Percentiles rank a stretch among this genome's conserved stretches.
Evolutionary conservation across 805 yeast genomes (phyloP).

Genomic region (Ogataea chonburiensis): DNA sequence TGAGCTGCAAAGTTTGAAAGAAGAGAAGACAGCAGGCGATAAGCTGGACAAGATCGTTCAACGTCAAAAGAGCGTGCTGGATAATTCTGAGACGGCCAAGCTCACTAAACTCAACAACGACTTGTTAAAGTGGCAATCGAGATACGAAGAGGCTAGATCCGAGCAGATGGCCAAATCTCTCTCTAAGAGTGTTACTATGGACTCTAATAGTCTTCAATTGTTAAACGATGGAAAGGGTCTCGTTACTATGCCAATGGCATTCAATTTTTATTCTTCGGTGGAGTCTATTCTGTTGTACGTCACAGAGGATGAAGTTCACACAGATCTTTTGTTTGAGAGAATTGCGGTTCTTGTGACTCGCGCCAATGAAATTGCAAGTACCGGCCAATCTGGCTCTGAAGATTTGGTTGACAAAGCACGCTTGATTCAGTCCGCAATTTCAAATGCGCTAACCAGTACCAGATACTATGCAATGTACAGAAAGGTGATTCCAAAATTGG

Average conservation of each 20-base stretch:
- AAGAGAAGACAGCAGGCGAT: conserved; percentile 9
- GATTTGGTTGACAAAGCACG: conserved; percentile 39
- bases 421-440: conserved; percentile 61
- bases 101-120: conserved; percentile 23
- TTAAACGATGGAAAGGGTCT: conserved; percentile 38
- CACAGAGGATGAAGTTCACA: conserved; percentile 26
- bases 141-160: conserved; percentile 46
- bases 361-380: conserved; percentile 39
- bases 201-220: conserved; percentile 7
- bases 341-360: conserved; percentile 48
- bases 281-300: conserved; percentile 41
- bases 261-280: conserved; percentile 45
- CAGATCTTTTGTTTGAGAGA: conserved; percentile 48
- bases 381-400: conserved; percentile 33
- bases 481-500: conserved; percentile 63
- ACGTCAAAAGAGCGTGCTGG: conserved; percentile 6
- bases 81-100: conserved; percentile 10
- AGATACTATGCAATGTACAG: conserved; percentile 68
- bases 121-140: conserved; percentile 48
- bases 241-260: conserved; percentile 37
- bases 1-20: conserved; percentile 8
- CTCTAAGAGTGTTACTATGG: conserved; percentile 7
- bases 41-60: conserved; percentile 9
- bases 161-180: conserved; percentile 19
- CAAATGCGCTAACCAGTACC: conserved; percentile 73